Percentiles rank a stretch among this genome's conserved stretches.
phyloP scores from a whole-genome alignment of 2,329 filamentous ascomycete genomes.

The Stagonosporopsis chrysanthemi region DNA sequence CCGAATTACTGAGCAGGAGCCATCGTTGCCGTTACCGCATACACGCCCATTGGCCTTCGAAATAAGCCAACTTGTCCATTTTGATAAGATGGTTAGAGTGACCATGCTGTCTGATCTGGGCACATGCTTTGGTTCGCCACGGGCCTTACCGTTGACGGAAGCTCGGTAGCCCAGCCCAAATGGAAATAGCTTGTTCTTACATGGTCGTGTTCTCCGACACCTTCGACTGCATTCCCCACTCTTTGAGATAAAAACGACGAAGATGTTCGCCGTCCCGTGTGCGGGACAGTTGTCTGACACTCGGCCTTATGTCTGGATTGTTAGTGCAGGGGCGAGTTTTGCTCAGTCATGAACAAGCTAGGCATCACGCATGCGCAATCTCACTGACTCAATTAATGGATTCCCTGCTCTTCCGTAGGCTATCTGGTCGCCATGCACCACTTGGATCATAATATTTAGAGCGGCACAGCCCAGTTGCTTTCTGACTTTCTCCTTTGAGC shows the following conservation, averaged over 20 bases:
- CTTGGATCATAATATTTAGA: background rate
- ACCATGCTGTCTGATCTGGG: background rate
- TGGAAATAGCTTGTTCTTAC: background rate
- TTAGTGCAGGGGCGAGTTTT: background rate
- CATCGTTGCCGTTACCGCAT: background rate
- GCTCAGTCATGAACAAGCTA: background rate
- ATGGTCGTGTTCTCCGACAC: background rate
- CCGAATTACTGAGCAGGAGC: background rate
- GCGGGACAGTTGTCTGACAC: too few species aligned
- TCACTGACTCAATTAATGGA: background rate
- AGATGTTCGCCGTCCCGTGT: background rate
- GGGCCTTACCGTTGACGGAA: background rate
- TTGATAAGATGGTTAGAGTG: background rate
- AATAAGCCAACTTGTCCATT: background rate
- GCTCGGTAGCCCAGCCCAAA: background rate
- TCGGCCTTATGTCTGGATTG: background rate
- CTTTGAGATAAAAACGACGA: background rate
- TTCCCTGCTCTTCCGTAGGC: background rate
- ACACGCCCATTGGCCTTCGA: background rate
- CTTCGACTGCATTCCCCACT: background rate
- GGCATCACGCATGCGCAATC: background rate
- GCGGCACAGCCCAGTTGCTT: background rate
- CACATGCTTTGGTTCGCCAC: background rate
- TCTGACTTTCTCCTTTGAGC: background rate
- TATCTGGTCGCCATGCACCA: background rate